Evolutionary conservation across 345 rosid genomes (phyloP).

Genomic region (Geranium rotundifolium): DNA sequence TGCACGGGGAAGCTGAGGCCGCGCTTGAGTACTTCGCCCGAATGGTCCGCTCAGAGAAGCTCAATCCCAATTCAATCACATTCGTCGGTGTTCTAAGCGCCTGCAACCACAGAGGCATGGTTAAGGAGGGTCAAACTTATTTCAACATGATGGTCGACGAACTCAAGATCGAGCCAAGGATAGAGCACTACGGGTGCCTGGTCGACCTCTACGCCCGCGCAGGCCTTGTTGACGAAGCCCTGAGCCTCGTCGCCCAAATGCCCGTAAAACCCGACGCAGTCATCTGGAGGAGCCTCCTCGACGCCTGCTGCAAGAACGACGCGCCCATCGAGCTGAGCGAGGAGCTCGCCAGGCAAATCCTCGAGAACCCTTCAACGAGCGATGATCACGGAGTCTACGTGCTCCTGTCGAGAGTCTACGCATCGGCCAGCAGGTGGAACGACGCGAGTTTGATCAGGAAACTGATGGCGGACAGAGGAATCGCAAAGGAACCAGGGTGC

Average conservation of each 20-base stretch:
- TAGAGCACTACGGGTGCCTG: slow-evolving; percentile 79
- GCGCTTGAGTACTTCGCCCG: slow-evolving; percentile 39
- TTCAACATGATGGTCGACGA: slow-evolving; percentile 52
- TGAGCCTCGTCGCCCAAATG: slow-evolving; percentile 48
- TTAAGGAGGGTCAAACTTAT: slow-evolving; percentile 40
- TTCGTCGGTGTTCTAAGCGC: slow-evolving; percentile 60
- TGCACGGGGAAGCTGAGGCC: slow-evolving; percentile 49
- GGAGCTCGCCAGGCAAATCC: slow-evolving; percentile 41
- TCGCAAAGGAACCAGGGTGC: slow-evolving; percentile 75
- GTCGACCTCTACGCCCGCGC: slow-evolving; percentile 68
- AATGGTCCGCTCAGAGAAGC: slow-evolving; percentile 23
- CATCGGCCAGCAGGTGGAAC: slow-evolving; percentile 64
- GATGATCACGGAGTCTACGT: slow-evolving; percentile 46
- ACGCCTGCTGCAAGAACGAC: slow-evolving; percentile 58
- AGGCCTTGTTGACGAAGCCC: slow-evolving; percentile 55
- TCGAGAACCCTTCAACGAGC: slow-evolving; percentile 27
- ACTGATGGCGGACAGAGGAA: slow-evolving; percentile 54
- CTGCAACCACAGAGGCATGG: slow-evolving; percentile 62
- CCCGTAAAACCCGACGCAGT: slow-evolving; percentile 63
- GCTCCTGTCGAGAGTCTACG: slow-evolving; percentile 62
- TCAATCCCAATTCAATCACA: slow-evolving; percentile 49
- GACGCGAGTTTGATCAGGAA: slow-evolving; percentile 62
- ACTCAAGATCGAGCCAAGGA: slow-evolving; percentile 44
- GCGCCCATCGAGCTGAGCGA: slow-evolving; percentile 52
- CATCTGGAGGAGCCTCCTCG: slow-evolving; percentile 87